Evolutionary conservation across 2,329 filamentous ascomycete species (phyloP), one percentile per base, ranked within the genome.

Genomic region (Trichoderma lentiforme): DNA sequence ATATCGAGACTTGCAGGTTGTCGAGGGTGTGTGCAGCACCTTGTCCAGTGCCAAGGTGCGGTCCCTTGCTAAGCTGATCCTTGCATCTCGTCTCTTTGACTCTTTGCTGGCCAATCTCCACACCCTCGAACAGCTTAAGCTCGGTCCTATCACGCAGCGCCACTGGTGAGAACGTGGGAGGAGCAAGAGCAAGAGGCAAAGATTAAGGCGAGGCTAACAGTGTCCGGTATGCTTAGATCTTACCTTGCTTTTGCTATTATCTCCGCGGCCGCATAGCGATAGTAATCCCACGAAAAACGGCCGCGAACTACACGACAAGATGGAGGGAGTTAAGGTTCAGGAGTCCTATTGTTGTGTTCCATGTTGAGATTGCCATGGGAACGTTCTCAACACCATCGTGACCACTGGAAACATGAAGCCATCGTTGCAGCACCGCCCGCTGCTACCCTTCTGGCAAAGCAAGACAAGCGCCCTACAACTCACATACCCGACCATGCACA

Each of bases 161-260:
- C 11, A 21, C 39, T 28, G 53, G 53, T 21, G 65, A 39, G 47
- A 51, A 51, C 63, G 24, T 39, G 63, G 63, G 43, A 7, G 14
- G 21, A 32, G 32, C 63, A 58, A 28, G 18, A 57, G 53, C 21
- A 58, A 56, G 21, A 66, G 30, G 21, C 30, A 39, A 6, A 24
- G 21, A 39, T 57, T 28, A 56, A 28, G 36, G 34, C 64, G 21
- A 36, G 64, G 64, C 65, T 68, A 68, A 47, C 36, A 47, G 53
- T 60, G 36, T 68, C 14, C 36, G 36, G 65, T 60, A 68, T 68
- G 65, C 53, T 68, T 68, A 68, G 65, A 68, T 68, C 65, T 60
- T 47, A 60, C 65, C 65, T 60, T 60, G 53, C 24, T 47, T 43
- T 47, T 43, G 32, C 32, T 14, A 30, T 30, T 58, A 24, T 58